Evolutionary conservation across 768 basidiomycete species (phyloP).

Genomic region (Kwoniella mangroviensis): DNA sequence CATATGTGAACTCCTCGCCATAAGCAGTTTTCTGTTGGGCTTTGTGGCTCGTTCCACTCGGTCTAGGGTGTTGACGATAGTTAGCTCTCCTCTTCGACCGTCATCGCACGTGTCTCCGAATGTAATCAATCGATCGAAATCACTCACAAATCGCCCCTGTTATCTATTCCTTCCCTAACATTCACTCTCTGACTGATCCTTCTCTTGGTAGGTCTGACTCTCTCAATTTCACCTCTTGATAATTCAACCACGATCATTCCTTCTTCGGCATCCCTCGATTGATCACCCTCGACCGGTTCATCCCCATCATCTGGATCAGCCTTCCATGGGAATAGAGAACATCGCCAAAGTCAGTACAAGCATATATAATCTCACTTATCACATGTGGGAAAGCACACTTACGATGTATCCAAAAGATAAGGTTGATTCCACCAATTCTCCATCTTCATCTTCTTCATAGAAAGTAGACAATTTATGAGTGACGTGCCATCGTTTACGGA

Average conservation of each 20-base stretch:
- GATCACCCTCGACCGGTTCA: neutral
- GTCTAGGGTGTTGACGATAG: neutral
- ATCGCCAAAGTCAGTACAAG: neutral
- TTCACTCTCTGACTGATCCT: conserved; percentile 7
- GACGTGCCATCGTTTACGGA: conserved; percentile 16
- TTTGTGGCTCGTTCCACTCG: neutral
- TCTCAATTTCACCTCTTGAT: conserved; percentile 15
- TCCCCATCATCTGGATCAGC: conserved; percentile 6
- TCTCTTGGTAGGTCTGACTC: conserved; percentile 16
- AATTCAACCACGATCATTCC: conserved; percentile 11
- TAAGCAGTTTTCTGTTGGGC: conserved; percentile 8
- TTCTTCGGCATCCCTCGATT: neutral
- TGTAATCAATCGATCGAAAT: neutral
- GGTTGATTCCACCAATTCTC: conserved; percentile 4
- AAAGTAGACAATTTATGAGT: conserved; percentile 14
- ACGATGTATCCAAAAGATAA: conserved; percentile 17
- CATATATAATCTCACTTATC: too few species aligned
- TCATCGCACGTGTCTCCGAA: too few species aligned
- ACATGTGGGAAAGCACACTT: neutral
- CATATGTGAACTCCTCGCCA: conserved; percentile 13
- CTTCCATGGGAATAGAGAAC: neutral
- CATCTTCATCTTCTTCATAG: conserved; percentile 12
- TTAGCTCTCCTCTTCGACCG: neutral
- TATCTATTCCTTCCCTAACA: neutral
- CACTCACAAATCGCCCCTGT: neutral